These are phyloP conservation scores for Irpex sp. DNA, from an alignment of 1,284 basidiomycete genomes.

Conservation along the genomic window DNA sequence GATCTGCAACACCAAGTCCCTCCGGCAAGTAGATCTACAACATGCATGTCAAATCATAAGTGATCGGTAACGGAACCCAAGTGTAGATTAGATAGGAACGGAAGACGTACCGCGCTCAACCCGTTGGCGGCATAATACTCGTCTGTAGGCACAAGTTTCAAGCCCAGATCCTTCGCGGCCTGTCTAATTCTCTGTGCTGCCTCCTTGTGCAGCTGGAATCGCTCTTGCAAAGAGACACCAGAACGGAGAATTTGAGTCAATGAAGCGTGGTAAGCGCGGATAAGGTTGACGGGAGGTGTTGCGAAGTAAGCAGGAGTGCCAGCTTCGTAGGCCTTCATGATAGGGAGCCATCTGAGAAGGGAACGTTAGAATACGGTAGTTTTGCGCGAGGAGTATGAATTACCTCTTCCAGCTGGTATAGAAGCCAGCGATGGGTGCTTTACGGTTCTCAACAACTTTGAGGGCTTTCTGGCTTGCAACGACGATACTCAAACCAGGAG, in stretches of 20 bases:
- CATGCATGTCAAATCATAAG: background rate
- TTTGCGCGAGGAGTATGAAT: constrained; percentile 10
- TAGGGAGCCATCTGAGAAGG: constrained; percentile 72
- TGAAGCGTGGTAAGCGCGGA: constrained; percentile 85
- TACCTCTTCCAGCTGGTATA: constrained; percentile 89
- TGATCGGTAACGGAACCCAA: background rate
- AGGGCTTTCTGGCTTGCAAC: constrained; percentile 81
- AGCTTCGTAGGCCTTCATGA: constrained; percentile 87
- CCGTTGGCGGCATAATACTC: constrained; percentile 78
- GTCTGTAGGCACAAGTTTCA: constrained; percentile 66
- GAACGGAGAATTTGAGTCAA: constrained; percentile 65
- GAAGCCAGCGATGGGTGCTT: constrained; percentile 71
- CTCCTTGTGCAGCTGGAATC: constrained; percentile 75
- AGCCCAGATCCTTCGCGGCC: constrained; percentile 63
- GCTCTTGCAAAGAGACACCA: constrained; percentile 66
- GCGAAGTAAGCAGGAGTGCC: constrained; percentile 83
- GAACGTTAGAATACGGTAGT: background rate
- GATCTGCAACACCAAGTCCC: constrained; percentile 66
- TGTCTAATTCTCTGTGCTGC: constrained; percentile 74
- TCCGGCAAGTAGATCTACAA: constrained; percentile 71
- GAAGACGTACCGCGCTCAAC: constrained; percentile 73
- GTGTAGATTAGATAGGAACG: background rate
- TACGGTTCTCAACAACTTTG: constrained; percentile 66
- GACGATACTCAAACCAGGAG: constrained; percentile 90
- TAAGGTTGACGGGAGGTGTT: constrained; percentile 91